A percentile compares a stretch with the other conserved stretches of the same genome.
These are phyloP conservation scores for Aspergillus japonicus DNA, from an alignment of 2,329 filamentous ascomycete genomes.

Conservation along the genomic window DNA sequence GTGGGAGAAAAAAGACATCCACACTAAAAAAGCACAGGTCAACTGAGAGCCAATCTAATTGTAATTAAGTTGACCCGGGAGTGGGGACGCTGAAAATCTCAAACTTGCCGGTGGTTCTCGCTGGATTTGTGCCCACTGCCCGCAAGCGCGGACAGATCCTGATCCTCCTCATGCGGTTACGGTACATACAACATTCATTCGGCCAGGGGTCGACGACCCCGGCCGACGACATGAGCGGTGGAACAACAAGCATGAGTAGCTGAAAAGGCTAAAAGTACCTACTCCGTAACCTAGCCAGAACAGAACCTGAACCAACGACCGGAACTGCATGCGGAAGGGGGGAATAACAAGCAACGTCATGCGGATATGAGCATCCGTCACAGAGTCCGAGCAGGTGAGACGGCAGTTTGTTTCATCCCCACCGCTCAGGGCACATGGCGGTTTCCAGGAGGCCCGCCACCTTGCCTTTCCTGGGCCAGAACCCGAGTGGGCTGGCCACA, in stretches of 20 bases:
- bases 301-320: too few relatives aligned
- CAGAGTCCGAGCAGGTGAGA: constrained; percentile 1
- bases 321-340: not conserved
- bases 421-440: constrained; percentile 17
- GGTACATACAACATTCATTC: not conserved
- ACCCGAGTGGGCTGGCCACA: constrained; percentile 9
- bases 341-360: constrained; percentile 1
- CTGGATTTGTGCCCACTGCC: not conserved
- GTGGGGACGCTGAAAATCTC: constrained; percentile 2
- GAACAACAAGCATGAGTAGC: not conserved
- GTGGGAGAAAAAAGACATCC: not conserved
- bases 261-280: too few relatives aligned
- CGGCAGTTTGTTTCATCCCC: constrained; percentile 20
- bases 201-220: not conserved
- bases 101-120: not conserved
- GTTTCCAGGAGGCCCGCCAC: constrained; percentile 18
- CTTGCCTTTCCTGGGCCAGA: constrained; percentile 22
- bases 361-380: not conserved
- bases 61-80: constrained; percentile 4
- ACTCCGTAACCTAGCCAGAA: too few relatives aligned
- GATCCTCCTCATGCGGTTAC: not conserved
- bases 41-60: constrained; percentile 1
- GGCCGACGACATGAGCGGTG: not conserved
- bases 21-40: constrained; percentile 3
- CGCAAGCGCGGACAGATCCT: too few relatives aligned